Base-by-base conservation (phyloP, 768 basidiomycete genomes). In the Boletus rufocinnamomeus region DNA sequence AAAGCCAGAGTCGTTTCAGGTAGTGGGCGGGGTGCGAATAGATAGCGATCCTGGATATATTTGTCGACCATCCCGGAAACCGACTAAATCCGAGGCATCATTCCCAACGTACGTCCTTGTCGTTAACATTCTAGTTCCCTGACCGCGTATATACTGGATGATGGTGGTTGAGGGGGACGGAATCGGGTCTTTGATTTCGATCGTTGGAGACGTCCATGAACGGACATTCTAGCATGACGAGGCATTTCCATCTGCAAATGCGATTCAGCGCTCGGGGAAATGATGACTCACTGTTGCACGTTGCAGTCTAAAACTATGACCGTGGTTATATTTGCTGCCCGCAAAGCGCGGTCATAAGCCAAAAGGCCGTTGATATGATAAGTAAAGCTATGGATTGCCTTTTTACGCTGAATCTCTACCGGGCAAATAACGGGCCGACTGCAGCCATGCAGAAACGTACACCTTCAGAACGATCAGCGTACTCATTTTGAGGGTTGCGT, bases 41-140 rank as follows among this genome's bases (percentile, higher is more conserved):
- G 54, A 63, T 63, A 63, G 41, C 49, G 40, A 37, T 54, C 23
- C 19, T 28, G 28, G 25, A 34, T 11, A 32, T 35, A 43, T 58
- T 62, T 62, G 55, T 14, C 37, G n/a, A 30, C 14, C 7, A 10
- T 23, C 35, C 44, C 5, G 28, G 13, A n/a, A 34, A 43, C 30
- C 23, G 25, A 35, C 23, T 40, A 30, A 14, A 4, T 50, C 56
- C 48, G 56, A 59, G 47, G 21, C 9, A 9, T 27, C 50, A 28
- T 13, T 44, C 10, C 13, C 13, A 10, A n/a, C n/a, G 13, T 13
- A 38, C 17, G 37, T 13, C 37, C 37, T 14, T 38, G 19, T 6
- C 30, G 2, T 10, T n/a, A n/a, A n/a, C n/a, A n/a, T n/a, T 32
- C 30, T 32, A 11, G 13, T 14, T 35, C 34, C 34, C 11, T 35